These are phyloP conservation scores for Xylaria sp. DNA, from an alignment of 2,329 filamentous ascomycete genomes.

Conservation along the genomic window DNA sequence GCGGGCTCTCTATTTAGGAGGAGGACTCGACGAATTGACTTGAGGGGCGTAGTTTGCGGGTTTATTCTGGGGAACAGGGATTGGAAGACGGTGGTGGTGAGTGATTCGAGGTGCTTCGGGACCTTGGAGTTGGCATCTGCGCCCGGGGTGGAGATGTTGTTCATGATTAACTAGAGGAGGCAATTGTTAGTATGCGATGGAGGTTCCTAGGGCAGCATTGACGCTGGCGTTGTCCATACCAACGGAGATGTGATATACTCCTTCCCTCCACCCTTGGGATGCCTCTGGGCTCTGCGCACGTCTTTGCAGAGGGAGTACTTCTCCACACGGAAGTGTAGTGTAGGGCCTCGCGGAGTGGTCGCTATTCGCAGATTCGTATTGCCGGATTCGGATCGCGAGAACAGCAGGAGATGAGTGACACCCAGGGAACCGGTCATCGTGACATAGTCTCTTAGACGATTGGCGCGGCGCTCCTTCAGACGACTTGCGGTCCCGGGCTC, in stretches of 20 bases:
- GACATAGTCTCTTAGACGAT: conserved; percentile 88
- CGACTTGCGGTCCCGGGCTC: conserved; percentile 90
- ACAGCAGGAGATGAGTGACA: conserved; percentile 89
- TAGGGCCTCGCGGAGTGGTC: conserved; percentile 86
- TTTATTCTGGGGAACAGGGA: conserved; percentile 96
- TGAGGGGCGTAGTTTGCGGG: conserved; percentile 83
- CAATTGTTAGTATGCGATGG: conserved; percentile 22
- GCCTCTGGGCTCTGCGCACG: conserved; percentile 79
- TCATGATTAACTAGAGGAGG: conserved; percentile 80
- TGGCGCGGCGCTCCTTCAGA: conserved; percentile 85
- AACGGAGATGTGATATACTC: conserved; percentile 85
- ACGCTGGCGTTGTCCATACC: conserved; percentile 46
- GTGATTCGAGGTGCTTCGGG: conserved; percentile 91
- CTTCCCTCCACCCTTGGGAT: conserved; percentile 79
- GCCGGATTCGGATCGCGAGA: conserved; percentile 84
- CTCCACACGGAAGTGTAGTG: conserved; percentile 90
- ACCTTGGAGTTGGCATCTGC: conserved; percentile 67
- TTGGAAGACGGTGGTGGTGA: conserved; percentile 93
- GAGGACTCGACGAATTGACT: conserved; percentile 89
- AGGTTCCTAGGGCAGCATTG: neutral
- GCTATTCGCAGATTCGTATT: conserved; percentile 92
- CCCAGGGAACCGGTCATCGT: conserved; percentile 94
- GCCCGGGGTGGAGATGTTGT: conserved; percentile 80
- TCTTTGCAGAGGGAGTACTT: conserved; percentile 95
- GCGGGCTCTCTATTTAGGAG: conserved; percentile 79